phyloP scores from a whole-genome alignment of 768 basidiomycete genomes.

The Pholiota microspora region DNA sequence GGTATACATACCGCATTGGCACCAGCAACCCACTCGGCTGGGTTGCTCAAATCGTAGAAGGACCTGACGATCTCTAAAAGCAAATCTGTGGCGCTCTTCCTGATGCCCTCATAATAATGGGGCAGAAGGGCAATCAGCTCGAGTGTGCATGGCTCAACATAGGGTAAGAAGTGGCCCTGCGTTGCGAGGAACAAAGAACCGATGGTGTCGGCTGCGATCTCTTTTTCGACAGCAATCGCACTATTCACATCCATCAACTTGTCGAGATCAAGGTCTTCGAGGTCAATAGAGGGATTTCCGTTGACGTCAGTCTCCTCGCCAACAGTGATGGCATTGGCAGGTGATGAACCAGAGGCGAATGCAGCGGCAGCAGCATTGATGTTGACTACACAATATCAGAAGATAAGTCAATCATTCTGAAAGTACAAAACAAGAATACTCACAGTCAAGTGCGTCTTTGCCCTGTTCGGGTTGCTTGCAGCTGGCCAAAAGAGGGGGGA shows the following conservation, averaged over 20 bases:
- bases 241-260: slow-evolving; percentile 92
- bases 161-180: slow-evolving; percentile 84
- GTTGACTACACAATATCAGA: slow-evolving; percentile 35
- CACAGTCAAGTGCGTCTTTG: slow-evolving; percentile 49
- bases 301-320: slow-evolving; percentile 54
- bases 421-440: slow-evolving; percentile 19
- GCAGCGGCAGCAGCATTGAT: slow-evolving; percentile 53
- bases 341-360: slow-evolving; percentile 74
- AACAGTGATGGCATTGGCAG: slow-evolving; percentile 65
- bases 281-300: slow-evolving; percentile 57
- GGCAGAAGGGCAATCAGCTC: slow-evolving; percentile 76
- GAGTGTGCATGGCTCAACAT: slow-evolving; percentile 77
- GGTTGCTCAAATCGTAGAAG: slow-evolving; percentile 86
- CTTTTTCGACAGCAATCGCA: slow-evolving; percentile 97
- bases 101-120: slow-evolving; percentile 97
- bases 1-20: slow-evolving; percentile 56
- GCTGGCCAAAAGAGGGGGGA: slow-evolving; percentile 81
- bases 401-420: slow-evolving; percentile 1
- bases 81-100: slow-evolving; percentile 88
- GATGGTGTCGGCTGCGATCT: slow-evolving; percentile 96
- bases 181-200: slow-evolving; percentile 87
- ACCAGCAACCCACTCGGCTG: slow-evolving; percentile 82
- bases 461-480: slow-evolving; percentile 83
- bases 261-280: slow-evolving; percentile 80
- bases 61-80: slow-evolving; percentile 86